Percentiles rank a stretch among this genome's conserved stretches.
Evolutionary conservation across 768 basidiomycete genomes (phyloP).

Genomic region (Lactifluus subvellereus): DNA sequence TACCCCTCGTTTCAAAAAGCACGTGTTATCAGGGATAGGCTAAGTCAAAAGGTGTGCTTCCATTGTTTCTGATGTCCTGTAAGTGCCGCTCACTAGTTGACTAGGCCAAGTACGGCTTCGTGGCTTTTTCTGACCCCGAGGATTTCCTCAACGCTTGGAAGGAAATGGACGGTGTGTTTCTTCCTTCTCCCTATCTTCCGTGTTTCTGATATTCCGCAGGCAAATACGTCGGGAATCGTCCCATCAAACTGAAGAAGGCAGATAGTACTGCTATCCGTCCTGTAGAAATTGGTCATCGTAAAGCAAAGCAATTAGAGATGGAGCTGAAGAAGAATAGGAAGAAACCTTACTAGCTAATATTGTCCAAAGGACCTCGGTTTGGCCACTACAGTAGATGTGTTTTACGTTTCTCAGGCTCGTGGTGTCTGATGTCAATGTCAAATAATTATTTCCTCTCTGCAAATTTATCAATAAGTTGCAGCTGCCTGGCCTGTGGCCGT

Average conservation of each 20-base stretch:
- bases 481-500: not conserved
- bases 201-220: conserved; percentile 40
- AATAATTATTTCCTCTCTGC: not conserved
- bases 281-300: conserved; percentile 89
- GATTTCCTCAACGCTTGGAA: conserved; percentile 99
- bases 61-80: not conserved
- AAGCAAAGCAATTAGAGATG: conserved; percentile 85
- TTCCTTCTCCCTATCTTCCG: not conserved
- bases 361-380: not conserved
- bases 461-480: not conserved
- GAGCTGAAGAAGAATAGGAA: conserved; percentile 82
- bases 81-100: conserved; percentile 15
- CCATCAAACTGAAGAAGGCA: conserved; percentile 95
- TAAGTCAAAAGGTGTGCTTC: conserved; percentile 80
- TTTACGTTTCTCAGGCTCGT: not conserved
- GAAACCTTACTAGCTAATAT: conserved; percentile 62
- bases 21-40: conserved; percentile 87
- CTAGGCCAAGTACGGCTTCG: conserved; percentile 95
- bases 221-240: conserved; percentile 97
- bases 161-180: conserved; percentile 88
- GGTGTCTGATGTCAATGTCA: not conserved
- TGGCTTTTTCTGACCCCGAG: conserved; percentile 96
- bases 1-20: conserved; percentile 93
- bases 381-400: not conserved
- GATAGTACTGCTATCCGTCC: conserved; percentile 80